Evolutionary conservation across 306 rosid species (phyloP).

Genomic region (Sophora flavescens): DNA sequence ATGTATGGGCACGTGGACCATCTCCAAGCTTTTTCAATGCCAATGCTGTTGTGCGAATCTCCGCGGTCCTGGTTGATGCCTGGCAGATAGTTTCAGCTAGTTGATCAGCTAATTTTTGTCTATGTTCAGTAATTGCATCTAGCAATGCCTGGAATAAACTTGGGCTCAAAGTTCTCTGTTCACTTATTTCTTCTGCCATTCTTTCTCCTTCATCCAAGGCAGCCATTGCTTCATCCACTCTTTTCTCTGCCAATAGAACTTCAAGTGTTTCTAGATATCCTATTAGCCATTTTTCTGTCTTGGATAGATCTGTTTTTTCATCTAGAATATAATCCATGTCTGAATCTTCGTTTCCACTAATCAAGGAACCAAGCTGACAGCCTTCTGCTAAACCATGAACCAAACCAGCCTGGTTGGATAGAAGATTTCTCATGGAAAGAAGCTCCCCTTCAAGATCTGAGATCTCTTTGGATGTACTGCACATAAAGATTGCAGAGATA

Average conservation of each 20-base stretch:
- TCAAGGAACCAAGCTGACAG: slow-evolving; percentile 55
- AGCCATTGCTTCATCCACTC: slow-evolving; percentile 78
- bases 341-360: slow-evolving; percentile 59
- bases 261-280: slow-evolving; percentile 77
- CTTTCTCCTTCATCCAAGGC: slow-evolving; percentile 75
- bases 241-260: slow-evolving; percentile 84
- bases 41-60: slow-evolving; percentile 67
- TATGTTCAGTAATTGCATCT: slow-evolving; percentile 61
- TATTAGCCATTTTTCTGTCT: slow-evolving; percentile 67
- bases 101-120: slow-evolving; percentile 75
- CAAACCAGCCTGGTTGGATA: slow-evolving; percentile 79
- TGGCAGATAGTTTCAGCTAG: slow-evolving; percentile 76
- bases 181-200: slow-evolving; percentile 50
- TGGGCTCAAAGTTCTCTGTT: slow-evolving; percentile 51
- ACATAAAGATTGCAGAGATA: slow-evolving; percentile 27
- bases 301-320: slow-evolving; percentile 59
- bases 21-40: slow-evolving; percentile 84
- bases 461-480: slow-evolving; percentile 89
- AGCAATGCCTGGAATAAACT: slow-evolving; percentile 54
- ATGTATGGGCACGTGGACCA: slow-evolving; percentile 81
- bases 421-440: slow-evolving; percentile 85
- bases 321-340: slow-evolving; percentile 49
- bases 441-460: slow-evolving; percentile 93
- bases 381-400: slow-evolving; percentile 88
- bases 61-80: slow-evolving; percentile 66